A percentile compares a stretch with the other conserved stretches of the same genome.
phyloP scores from a whole-genome alignment of 768 basidiomycete species.

The Russula earlei region DNA sequence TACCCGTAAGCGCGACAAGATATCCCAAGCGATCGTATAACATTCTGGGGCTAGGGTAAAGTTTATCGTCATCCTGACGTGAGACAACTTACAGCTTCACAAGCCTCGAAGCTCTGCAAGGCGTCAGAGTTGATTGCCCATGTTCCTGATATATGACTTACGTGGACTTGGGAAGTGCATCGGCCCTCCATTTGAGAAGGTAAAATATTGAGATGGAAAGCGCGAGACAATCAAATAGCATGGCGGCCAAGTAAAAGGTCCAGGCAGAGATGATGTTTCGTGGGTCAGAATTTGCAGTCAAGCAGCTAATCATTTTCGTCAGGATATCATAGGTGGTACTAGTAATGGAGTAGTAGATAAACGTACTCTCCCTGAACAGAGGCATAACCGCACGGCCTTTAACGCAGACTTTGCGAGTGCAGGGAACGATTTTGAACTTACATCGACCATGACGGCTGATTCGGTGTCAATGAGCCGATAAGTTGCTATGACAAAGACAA shows the following conservation, averaged over 20 bases:
- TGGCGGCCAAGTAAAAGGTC: conserved; percentile 49
- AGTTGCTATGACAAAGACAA: neutral
- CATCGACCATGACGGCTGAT: neutral
- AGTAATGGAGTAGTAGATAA: neutral
- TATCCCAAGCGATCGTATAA: conserved; percentile 60
- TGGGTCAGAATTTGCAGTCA: conserved; percentile 27
- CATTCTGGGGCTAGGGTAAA: conserved; percentile 36
- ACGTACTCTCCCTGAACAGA: conserved; percentile 30
- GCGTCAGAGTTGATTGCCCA: neutral
- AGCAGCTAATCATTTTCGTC: conserved; percentile 35
- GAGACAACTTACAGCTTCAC: conserved; percentile 22
- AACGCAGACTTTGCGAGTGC: neutral
- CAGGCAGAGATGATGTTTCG: conserved; percentile 34
- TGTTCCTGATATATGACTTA: neutral
- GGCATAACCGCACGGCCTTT: neutral
- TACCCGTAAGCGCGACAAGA: conserved; percentile 44
- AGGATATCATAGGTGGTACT: neutral
- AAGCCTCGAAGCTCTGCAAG: conserved; percentile 21
- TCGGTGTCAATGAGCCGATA: conserved; percentile 8
- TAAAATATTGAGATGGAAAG: conserved; percentile 42
- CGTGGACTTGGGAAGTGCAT: conserved; percentile 23
- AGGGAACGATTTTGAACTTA: neutral
- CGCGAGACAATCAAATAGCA: conserved; percentile 46
- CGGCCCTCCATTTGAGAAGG: conserved; percentile 38
- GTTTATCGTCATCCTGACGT: neutral